Evolutionary conservation across 257 asterid species (phyloP).

Genomic region (Knoxia roxburghii): DNA sequence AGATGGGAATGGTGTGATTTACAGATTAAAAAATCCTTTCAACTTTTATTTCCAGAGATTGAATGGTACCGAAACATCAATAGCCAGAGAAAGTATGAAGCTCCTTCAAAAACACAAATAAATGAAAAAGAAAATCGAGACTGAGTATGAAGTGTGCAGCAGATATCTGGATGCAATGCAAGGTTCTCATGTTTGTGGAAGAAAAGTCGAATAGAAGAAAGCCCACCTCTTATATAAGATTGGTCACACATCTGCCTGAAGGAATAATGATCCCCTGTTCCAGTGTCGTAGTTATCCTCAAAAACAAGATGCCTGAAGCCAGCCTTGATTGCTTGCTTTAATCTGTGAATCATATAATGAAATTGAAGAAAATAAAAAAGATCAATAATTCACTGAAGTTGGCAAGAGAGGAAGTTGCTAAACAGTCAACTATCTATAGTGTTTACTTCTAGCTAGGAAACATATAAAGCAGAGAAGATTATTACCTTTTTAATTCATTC

Average conservation of each 20-base stretch:
- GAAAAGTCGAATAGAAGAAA: conserved; percentile 6
- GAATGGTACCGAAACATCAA: neutral
- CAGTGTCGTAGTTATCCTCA: conserved; percentile 98
- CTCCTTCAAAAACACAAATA: neutral
- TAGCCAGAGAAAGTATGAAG: neutral
- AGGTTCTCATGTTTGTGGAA: neutral
- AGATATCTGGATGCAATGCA: neutral
- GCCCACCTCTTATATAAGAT: conserved; percentile 68
- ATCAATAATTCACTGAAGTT: neutral
- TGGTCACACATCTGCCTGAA: conserved; percentile 97
- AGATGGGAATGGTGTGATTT: neutral
- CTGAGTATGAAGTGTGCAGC: neutral
- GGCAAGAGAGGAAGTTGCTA: neutral
- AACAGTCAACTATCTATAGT: neutral
- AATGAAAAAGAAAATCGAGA: neutral
- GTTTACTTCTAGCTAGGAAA: neutral
- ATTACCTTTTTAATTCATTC: conserved; percentile 87
- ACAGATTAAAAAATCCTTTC: too few species aligned
- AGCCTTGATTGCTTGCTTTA: conserved; percentile 97
- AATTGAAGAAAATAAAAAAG: neutral
- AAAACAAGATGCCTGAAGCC: conserved; percentile 93
- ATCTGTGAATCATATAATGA: conserved; percentile 36
- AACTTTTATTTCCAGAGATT: too few species aligned
- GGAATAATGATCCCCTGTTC: conserved; percentile 98
- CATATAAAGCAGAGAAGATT: neutral